phyloP scores from a whole-genome alignment of 371 early-diverging fungal species.

The Apophysomyces variabilis region DNA sequence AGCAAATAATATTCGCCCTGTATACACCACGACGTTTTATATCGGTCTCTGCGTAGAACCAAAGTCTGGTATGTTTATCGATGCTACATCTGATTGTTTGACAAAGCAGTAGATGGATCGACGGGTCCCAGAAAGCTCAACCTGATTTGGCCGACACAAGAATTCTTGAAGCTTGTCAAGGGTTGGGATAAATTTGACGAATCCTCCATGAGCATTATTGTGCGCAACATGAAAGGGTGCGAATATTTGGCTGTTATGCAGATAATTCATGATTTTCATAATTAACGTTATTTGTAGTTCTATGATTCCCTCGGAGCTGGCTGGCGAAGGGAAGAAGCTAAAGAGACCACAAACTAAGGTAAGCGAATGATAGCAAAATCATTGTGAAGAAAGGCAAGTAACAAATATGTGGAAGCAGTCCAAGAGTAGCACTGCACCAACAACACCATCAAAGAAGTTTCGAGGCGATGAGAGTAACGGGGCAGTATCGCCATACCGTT shows the following conservation, averaged over 20 bases:
- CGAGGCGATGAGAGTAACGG: constrained; percentile 13
- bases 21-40: constrained; percentile 87
- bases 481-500: constrained; percentile 3
- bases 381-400: neutral
- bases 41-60: constrained; percentile 78
- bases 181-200: constrained; percentile 80
- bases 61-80: constrained; percentile 46
- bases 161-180: constrained; percentile 82
- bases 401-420: constrained; percentile 1
- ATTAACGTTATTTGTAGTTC: constrained; percentile 25
- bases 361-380: constrained; percentile 4
- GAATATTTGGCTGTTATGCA: neutral
- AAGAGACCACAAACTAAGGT: constrained; percentile 45
- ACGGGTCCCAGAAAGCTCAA: constrained; percentile 57
- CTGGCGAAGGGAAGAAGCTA: constrained; percentile 45
- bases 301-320: constrained; percentile 50
- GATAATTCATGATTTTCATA: neutral
- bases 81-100: neutral
- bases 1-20: constrained; percentile 29
- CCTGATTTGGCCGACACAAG: constrained; percentile 77
- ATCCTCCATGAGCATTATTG: constrained; percentile 69
- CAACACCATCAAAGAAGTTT: constrained; percentile 14
- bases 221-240: constrained; percentile 77
- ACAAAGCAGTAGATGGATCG: constrained; percentile 12
- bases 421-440: constrained; percentile 6